These are phyloP conservation scores for Leucogyrophana mollusca DNA, from an alignment of 768 basidiomycete species.

Conservation along the genomic window DNA sequence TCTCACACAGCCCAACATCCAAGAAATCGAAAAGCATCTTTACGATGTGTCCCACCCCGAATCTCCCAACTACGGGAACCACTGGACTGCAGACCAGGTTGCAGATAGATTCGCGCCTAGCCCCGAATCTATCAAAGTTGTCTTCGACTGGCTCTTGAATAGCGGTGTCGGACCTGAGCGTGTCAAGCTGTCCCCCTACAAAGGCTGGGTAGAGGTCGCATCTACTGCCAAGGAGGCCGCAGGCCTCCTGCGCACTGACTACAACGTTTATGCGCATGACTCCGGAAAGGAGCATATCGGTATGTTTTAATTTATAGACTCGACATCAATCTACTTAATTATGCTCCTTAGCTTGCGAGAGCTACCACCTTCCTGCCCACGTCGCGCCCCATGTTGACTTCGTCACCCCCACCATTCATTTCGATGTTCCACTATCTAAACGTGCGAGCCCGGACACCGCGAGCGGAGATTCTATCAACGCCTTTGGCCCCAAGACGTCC, in stretches of 20 bases:
- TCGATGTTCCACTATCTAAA: conserved; percentile 26
- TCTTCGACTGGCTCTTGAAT: conserved; percentile 38
- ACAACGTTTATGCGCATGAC: conserved; percentile 39
- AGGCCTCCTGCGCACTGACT: conserved; percentile 39
- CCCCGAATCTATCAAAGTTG: conserved; percentile 32
- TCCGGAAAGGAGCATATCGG: conserved; percentile 37
- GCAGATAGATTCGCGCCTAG: conserved; percentile 43
- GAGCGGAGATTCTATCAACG: too few relatives aligned
- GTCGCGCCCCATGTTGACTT: too few relatives aligned
- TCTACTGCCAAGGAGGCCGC: conserved; percentile 44
- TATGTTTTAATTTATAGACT: conserved; percentile 12
- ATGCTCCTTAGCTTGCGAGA: too few relatives aligned
- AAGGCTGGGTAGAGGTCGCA: conserved; percentile 40
- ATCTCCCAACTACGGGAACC: conserved; percentile 46
- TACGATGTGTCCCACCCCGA: too few relatives aligned
- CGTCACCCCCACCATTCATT: too few relatives aligned
- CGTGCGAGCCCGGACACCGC: conserved; percentile 11
- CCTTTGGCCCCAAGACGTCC: conserved; percentile 6
- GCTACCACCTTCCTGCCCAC: too few relatives aligned
- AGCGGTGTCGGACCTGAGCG: conserved; percentile 35
- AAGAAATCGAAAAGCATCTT: conserved; percentile 42
- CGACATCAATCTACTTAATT: conserved; percentile 42
- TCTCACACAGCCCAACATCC: conserved; percentile 40
- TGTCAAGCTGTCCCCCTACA: conserved; percentile 29
- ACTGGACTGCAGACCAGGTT: conserved; percentile 40